phyloP scores from a whole-genome alignment of 805 yeast genomes.

The Starmera pachycereana region DNA sequence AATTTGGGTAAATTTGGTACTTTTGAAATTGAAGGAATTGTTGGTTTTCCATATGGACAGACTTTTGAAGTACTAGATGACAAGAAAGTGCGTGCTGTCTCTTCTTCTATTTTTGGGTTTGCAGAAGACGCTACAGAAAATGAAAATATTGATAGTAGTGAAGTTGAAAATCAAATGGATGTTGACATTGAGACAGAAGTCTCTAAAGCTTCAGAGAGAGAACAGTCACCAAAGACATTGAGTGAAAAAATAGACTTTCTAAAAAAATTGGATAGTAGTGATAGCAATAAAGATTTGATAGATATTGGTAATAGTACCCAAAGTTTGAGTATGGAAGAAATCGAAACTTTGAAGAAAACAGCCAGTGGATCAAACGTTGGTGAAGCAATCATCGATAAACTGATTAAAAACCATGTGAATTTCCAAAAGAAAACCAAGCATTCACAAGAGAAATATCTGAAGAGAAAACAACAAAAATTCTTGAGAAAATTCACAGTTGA shows the following conservation, averaged over 20 bases:
- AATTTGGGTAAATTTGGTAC: conserved; percentile 89
- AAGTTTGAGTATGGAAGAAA: conserved; percentile 65
- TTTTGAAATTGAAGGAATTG: conserved; percentile 59
- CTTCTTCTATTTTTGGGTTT: conserved; percentile 24
- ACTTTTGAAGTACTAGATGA: conserved; percentile 74
- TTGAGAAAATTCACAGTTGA: conserved; percentile 78
- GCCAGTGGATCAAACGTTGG: conserved; percentile 55
- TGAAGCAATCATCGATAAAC: conserved; percentile 67
- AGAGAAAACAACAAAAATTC: conserved; percentile 87
- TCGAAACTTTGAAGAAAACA: conserved; percentile 68
- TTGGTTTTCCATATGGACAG: conserved; percentile 82
- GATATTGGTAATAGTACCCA: conserved; percentile 67
- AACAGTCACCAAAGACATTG: conserved; percentile 17
- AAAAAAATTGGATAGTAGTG: conserved; percentile 35
- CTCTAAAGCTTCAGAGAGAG: conserved; percentile 25
- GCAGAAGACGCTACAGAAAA: conserved; percentile 21
- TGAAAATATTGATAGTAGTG: conserved; percentile 16
- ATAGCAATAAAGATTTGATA: conserved; percentile 53
- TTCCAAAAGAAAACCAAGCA: conserved; percentile 82
- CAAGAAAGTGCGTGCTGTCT: conserved; percentile 38
- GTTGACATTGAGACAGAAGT: conserved; percentile 18
- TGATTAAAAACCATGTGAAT: conserved; percentile 75
- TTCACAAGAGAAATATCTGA: conserved; percentile 86
- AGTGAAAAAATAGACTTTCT: conserved; percentile 17
- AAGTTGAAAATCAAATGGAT: conserved; percentile 8